These are phyloP conservation scores for Pistacia vera DNA, from an alignment of 345 rosid species.

Conservation along the genomic window DNA sequence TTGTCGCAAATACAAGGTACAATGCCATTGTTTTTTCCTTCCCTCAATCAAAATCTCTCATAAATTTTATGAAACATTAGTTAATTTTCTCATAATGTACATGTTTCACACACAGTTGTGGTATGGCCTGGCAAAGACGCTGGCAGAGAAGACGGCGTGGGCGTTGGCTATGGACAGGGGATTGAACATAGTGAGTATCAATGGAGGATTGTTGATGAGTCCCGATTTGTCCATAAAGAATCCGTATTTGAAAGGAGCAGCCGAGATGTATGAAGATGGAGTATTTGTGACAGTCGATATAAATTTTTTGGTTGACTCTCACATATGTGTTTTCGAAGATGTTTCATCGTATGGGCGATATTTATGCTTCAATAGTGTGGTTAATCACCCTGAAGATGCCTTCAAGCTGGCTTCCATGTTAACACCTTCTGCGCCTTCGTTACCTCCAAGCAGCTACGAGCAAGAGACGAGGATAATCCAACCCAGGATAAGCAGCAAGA, in stretches of 20 bases:
- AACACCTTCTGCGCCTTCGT: constrained; percentile 29
- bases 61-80: too few species aligned
- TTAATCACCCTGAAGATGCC: constrained; percentile 43
- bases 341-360: constrained; percentile 47
- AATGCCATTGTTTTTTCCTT: neutral
- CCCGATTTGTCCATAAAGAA: constrained; percentile 38
- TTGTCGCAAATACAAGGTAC: constrained; percentile 49
- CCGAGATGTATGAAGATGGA: constrained; percentile 60
- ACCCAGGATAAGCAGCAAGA: constrained; percentile 57
- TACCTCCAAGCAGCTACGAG: constrained; percentile 39
- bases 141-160: constrained; percentile 60
- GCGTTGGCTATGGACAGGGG: constrained; percentile 63
- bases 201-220: constrained; percentile 45
- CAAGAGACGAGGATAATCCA: constrained; percentile 38
- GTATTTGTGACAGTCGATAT: constrained; percentile 49
- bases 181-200: constrained; percentile 46
- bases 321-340: constrained; percentile 47
- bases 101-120: constrained; percentile 33
- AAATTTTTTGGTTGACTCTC: constrained; percentile 43
- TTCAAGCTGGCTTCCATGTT: constrained; percentile 34
- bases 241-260: constrained; percentile 55
- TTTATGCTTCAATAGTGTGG: constrained; percentile 43
- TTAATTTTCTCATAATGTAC: neutral
- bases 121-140: constrained; percentile 52
- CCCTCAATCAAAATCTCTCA: too few species aligned